phyloP scores from a whole-genome alignment of 495 filamentous ascomycete genomes.

The Pseudomonodictys pantanalensis region DNA sequence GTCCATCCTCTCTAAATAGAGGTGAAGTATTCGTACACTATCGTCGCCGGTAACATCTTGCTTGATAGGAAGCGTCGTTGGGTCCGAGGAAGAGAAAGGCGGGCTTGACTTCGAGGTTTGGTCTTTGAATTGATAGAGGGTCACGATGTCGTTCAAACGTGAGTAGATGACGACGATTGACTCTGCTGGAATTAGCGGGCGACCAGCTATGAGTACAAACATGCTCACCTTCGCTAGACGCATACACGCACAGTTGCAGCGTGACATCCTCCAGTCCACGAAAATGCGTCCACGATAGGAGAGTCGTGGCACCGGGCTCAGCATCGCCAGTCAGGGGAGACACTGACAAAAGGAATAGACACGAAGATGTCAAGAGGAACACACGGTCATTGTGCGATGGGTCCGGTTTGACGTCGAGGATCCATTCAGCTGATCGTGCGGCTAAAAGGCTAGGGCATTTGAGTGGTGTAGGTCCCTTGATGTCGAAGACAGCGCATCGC shows the following conservation, averaged over 20 bases:
- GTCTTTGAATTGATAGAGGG: slow-evolving; percentile 28
- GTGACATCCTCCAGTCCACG: slow-evolving; percentile 38
- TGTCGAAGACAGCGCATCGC: slow-evolving; percentile 31
- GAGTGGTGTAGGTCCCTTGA: slow-evolving; percentile 20
- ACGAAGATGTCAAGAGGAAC: slow-evolving; percentile 38
- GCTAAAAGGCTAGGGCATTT: slow-evolving; percentile 20
- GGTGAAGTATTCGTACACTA: neutral
- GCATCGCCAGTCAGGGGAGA: slow-evolving; percentile 5
- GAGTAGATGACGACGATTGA: slow-evolving; percentile 31
- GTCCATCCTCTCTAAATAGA: slow-evolving; percentile 4
- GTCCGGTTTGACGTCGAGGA: slow-evolving; percentile 37
- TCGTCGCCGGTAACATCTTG: neutral
- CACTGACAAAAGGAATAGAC: slow-evolving; percentile 33
- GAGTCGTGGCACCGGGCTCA: slow-evolving; percentile 29
- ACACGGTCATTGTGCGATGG: slow-evolving; percentile 32
- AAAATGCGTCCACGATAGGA: slow-evolving; percentile 50
- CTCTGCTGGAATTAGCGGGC: slow-evolving; percentile 11
- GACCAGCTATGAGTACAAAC: neutral
- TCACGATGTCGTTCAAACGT: slow-evolving; percentile 32
- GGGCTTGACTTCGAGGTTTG: neutral
- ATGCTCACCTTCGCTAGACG: slow-evolving; percentile 13
- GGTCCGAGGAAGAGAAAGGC: slow-evolving; percentile 16
- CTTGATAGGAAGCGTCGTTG: slow-evolving; percentile 10
- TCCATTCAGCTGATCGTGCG: slow-evolving; percentile 31
- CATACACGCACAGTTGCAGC: slow-evolving; percentile 13